Evolutionary conservation across 1,139 yeast genomes (phyloP), one percentile per base, ranked within the genome.

Genomic region (Geotrichum aggregatum): DNA sequence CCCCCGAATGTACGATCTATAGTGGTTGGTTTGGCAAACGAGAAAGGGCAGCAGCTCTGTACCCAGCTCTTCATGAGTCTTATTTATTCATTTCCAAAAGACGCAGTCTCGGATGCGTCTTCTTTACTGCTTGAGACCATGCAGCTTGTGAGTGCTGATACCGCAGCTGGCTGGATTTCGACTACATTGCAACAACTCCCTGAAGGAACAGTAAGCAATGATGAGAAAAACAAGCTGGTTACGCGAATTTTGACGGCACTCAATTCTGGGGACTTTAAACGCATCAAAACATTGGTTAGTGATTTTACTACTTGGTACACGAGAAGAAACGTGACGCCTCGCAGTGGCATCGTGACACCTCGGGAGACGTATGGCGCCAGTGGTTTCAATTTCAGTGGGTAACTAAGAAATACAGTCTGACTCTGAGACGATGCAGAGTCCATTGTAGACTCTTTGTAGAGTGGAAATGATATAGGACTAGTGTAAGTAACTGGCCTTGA

Each of bases 241-340:
- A 72, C 71, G 13, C 76, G 84, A 0, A 74, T 85, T 3, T 74
- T 76, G 14, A 74, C 74, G 11, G 87, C 95, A 0, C 70, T 88
- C 47, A 76, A 74, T 40, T 82, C 84, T 41, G 84, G 80, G 61
- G 94, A 88, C 68, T 82, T 76, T 65, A 78, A 94, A 66, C 76
- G 87, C 61, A 82, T 87, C 33, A 78, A 95, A 62, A 72, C 80
- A 4, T 77, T 85, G 49, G 71, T 89, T 51, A 78, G 80, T 62
- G 94, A 84, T 64, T 91, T 89, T 64, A 80, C 87, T 39, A 79
- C 77, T 52, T 86, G 96, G 87, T 91, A 88, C 67, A 75, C 85
- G 24, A 77, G 96, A 61, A 84, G 89, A 66, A 85, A 87, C 62
- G 76, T 84, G 36, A 44, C 48, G 3, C 48, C 48, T 36, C 41